Base-by-base conservation (phyloP, 2,329 filamentous ascomycete genomes). In the Clonostachys rosea region DNA sequence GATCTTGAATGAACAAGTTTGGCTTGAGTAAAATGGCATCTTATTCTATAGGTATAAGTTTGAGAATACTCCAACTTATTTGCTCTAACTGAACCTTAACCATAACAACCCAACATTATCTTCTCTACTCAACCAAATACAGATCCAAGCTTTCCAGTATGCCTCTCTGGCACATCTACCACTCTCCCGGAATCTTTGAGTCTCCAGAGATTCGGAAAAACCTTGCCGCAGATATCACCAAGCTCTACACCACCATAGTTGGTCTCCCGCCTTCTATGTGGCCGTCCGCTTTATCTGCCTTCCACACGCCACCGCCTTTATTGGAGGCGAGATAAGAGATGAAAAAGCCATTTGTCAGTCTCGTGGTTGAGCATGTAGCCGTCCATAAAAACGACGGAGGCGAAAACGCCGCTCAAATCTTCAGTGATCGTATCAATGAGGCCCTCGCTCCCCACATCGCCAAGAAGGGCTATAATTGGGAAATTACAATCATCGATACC, bases 101-200 rank as follows among this genome's bases (percentile, higher is more conserved):
- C 5, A 30, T 9, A 30, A 30, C 24, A 30, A 1, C 24, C 8
- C 24, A 30, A 30, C 8, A 30, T 9, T 30, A 9, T 30, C 24
- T 30, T 30, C 24, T 30, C 2, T 8, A 9, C 24, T 30, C 24
- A 30, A 30, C 24, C 24, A 30, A 8, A 9, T 30, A 30, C 24
- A 30, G 9, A 30, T 7, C 24, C 2, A 9, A 9, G 24, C 24
- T 30, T 30, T 17, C 14, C 11, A 17, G 2, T 3, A 73, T 73
- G 69, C 69, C 70, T 51, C 66, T 71, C 50, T 73, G 68, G 69
- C 53, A 56, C 9, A 61, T 73, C 51, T 70, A 63, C 59, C 68
- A 72, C 55, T 61, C 69, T 0, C 51, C 55, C 2, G 53, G 51
- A 34, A 58, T 60, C 50, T 71, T 71, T 56, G 50, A 54, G 4